These are phyloP conservation scores for Lyophyllum decastes DNA, from an alignment of 768 basidiomycete genomes.

Conservation along the genomic window DNA sequence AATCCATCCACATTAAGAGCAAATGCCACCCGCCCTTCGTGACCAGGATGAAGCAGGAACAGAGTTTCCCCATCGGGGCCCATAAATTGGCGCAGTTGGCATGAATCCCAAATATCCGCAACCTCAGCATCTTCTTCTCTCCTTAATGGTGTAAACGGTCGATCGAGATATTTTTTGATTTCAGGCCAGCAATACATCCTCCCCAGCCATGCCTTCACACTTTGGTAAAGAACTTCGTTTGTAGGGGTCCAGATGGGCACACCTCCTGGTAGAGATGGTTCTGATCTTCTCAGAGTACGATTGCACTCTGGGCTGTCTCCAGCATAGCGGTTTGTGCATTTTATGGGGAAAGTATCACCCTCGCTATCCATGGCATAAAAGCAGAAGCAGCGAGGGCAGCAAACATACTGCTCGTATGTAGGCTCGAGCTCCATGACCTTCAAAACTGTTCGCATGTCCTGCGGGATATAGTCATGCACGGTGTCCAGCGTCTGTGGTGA, in stretches of 20 bases:
- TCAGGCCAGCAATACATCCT: conserved; percentile 24
- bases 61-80: conserved; percentile 23
- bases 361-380: conserved; percentile 15
- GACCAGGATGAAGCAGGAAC: conserved; percentile 14
- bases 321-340: conserved; percentile 19
- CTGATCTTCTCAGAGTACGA: conserved; percentile 1
- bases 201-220: conserved; percentile 27
- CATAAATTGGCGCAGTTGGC: conserved; percentile 23
- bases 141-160: not conserved
- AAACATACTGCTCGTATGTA: conserved; percentile 17
- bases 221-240: conserved; percentile 24
- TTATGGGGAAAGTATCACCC: conserved; percentile 16
- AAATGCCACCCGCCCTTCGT: conserved; percentile 28
- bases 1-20: conserved; percentile 35
- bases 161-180: conserved; percentile 28
- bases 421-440: conserved; percentile 20
- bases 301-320: conserved; percentile 17
- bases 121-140: conserved; percentile 6
- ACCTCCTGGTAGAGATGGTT: not conserved
- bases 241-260: conserved; percentile 4
- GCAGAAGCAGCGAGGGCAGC: conserved; percentile 27
- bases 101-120: conserved; percentile 28
- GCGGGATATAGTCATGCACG: conserved; percentile 9
- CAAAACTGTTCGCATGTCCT: conserved; percentile 19
- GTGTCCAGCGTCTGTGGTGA: too few relatives aligned